phyloP scores from a whole-genome alignment of 2,329 filamentous ascomycete species.

The Penicillium vulpinum region DNA sequence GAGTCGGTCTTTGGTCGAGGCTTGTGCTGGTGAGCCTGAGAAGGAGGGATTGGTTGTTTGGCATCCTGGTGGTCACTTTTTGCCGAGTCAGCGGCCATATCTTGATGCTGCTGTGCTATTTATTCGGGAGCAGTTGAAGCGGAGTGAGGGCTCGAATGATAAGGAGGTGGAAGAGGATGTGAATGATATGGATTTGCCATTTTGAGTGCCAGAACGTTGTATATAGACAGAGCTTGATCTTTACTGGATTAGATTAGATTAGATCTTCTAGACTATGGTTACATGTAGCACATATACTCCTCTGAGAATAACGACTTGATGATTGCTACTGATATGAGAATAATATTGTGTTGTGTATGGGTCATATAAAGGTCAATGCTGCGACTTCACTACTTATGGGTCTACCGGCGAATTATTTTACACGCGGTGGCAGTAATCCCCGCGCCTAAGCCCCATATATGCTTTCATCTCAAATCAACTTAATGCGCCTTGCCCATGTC shows the following conservation, averaged over 20 bases:
- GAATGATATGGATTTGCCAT: slow-evolving; percentile 68
- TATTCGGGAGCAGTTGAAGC: slow-evolving; percentile 57
- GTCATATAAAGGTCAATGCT: slow-evolving; percentile 9
- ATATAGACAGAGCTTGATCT: slow-evolving; percentile 10
- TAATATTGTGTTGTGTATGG: background rate
- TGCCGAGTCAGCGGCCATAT: slow-evolving; percentile 81
- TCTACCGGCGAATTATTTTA: slow-evolving; percentile 36
- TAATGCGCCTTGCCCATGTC: slow-evolving; percentile 43
- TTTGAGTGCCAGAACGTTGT: slow-evolving; percentile 35
- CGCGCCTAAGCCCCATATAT: slow-evolving; percentile 7
- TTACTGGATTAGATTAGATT: slow-evolving; percentile 10
- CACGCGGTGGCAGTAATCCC: slow-evolving; percentile 24
- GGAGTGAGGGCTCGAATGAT: slow-evolving; percentile 12
- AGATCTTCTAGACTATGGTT: slow-evolving; percentile 2
- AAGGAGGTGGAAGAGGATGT: slow-evolving; percentile 53
- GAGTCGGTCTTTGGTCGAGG: slow-evolving; percentile 66
- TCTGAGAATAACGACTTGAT: background rate
- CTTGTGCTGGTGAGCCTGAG: slow-evolving; percentile 58
- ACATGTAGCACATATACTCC: background rate
- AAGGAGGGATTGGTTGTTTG: slow-evolving; percentile 58
- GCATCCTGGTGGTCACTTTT: slow-evolving; percentile 87
- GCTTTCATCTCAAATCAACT: slow-evolving; percentile 9
- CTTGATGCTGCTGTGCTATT: slow-evolving; percentile 73
- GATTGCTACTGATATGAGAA: background rate
- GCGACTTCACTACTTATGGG: slow-evolving; percentile 14